phyloP scores from a whole-genome alignment of 768 basidiomycete genomes.

The Mycena amicta region DNA sequence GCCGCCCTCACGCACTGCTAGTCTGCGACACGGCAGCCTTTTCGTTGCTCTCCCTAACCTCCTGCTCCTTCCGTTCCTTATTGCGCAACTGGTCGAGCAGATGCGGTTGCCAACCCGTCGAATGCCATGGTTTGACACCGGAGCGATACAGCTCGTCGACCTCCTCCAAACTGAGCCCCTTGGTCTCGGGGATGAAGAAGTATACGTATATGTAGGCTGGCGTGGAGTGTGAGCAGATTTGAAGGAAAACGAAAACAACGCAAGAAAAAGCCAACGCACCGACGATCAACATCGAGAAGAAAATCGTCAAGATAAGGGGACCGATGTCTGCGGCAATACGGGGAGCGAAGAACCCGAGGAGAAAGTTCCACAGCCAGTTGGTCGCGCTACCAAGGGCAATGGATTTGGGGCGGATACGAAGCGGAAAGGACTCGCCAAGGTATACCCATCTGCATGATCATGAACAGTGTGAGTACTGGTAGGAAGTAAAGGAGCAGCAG shows the following conservation, averaged over 20 bases:
- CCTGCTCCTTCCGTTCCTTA: slow-evolving; percentile 21
- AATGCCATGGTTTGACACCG: slow-evolving; percentile 69
- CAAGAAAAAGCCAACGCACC: slow-evolving; percentile 26
- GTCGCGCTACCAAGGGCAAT: slow-evolving; percentile 75
- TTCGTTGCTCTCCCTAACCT: not conserved
- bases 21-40: not conserved
- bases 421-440: slow-evolving; percentile 79
- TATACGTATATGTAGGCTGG: slow-evolving; percentile 66
- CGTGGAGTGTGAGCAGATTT: not conserved
- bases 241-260: not conserved
- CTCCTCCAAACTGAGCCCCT: slow-evolving; percentile 75
- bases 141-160: slow-evolving; percentile 77
- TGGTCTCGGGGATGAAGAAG: slow-evolving; percentile 80
- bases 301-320: slow-evolving; percentile 74
- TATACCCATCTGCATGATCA: slow-evolving; percentile 60
- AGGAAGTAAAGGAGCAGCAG: slow-evolving; percentile 7
- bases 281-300: slow-evolving; percentile 72
- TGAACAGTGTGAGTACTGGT: not conserved
- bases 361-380: slow-evolving; percentile 77
- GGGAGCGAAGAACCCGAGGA: slow-evolving; percentile 72
- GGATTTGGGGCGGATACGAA: slow-evolving; percentile 75
- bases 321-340: slow-evolving; percentile 67
- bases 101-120: slow-evolving; percentile 59
- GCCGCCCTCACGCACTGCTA: too few relatives aligned
- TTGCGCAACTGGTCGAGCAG: slow-evolving; percentile 43